A percentile compares a stretch with the other conserved stretches of the same genome.
phyloP scores from a whole-genome alignment of 805 yeast species.

The Starmerella floris region DNA sequence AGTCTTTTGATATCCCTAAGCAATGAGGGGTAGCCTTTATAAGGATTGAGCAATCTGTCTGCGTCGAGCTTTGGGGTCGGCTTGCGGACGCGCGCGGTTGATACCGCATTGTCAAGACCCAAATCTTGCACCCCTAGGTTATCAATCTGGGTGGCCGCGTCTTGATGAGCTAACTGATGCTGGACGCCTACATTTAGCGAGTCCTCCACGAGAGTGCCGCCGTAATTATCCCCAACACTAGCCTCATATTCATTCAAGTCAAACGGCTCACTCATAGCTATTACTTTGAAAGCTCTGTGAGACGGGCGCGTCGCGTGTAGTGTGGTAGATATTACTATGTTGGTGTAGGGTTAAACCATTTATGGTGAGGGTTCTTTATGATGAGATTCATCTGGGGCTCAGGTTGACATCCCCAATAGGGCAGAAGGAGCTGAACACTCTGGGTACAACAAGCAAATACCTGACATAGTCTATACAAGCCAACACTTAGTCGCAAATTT shows the following conservation, averaged over 20 bases:
- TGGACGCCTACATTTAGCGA: not conserved
- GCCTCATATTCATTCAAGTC: constrained; percentile 1
- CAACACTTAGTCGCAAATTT: too few relatives aligned
- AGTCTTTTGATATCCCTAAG: constrained; percentile 24
- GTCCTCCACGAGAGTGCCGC: not conserved
- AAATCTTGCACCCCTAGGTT: constrained; percentile 20
- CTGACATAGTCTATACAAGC: too few relatives aligned
- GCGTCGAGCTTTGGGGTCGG: constrained; percentile 32
- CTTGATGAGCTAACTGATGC: not conserved
- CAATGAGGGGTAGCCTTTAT: constrained; percentile 46
- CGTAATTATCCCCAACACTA: not conserved
- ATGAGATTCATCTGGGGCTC: too few relatives aligned
- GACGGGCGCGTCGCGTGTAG: not conserved
- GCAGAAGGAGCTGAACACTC: too few relatives aligned
- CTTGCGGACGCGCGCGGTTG: constrained; percentile 4
- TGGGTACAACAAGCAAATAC: too few relatives aligned
- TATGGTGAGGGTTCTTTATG: too few relatives aligned
- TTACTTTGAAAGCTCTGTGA: not conserved
- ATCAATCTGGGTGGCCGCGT: constrained; percentile 8
- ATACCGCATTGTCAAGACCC: constrained; percentile 16
- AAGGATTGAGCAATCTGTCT: constrained; percentile 35
- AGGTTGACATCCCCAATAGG: too few relatives aligned
- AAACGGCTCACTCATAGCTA: not conserved
- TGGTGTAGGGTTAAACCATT: too few relatives aligned
- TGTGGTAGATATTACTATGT: too few relatives aligned